Base-by-base conservation (phyloP, 192 early-diverging fungal species). In the Backusella mclennaniae region DNA sequence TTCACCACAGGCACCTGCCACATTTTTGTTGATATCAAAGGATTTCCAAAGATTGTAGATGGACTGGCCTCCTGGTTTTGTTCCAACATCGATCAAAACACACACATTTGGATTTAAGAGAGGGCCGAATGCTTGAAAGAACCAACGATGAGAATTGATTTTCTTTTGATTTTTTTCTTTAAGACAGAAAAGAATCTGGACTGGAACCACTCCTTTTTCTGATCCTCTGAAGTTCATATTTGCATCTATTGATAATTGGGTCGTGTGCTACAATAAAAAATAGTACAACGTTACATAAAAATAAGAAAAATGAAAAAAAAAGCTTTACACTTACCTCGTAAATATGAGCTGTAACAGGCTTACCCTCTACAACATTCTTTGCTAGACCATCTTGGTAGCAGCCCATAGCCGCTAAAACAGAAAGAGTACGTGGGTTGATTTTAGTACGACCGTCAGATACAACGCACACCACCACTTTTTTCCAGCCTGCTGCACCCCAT, bases 1-100 rank as follows among this genome's bases (percentile, higher is more conserved):
- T 80, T 96, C 94, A 56, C 94, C 94, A 83, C 94, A 96, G n/a
- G 94, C 94, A 39, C 93, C 94, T 59, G 85, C 94, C 8, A 95
- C 89, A 15, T 91, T 75, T 19, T 86, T 85, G 79, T 94, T 89
- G 29, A 80, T 82, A 80, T 96, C 89, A 80, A 96, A 96, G 7
- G 88, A 84, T 77, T 91, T 92, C 94, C 94, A 96, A 35, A 96
- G 82, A 39, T 89, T 83, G 78, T 95, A 94, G 35, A 96, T 85
- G 14, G 89, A 90, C 1, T 76, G 87, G 44, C 87, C 88, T 5
- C 87, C 88, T 11, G 94, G 94, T 67, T 87, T 89, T 2, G 94
- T 96, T n/a, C 94, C 94, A 6, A 96, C 94, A 84, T 96, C 94
- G 38, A 90, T 69, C 9, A 90, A 75, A 1, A 89, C 85, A 75